These are phyloP conservation scores for Kodamaea anthophila DNA, from an alignment of 1,139 yeast genomes.

Conservation along the genomic window DNA sequence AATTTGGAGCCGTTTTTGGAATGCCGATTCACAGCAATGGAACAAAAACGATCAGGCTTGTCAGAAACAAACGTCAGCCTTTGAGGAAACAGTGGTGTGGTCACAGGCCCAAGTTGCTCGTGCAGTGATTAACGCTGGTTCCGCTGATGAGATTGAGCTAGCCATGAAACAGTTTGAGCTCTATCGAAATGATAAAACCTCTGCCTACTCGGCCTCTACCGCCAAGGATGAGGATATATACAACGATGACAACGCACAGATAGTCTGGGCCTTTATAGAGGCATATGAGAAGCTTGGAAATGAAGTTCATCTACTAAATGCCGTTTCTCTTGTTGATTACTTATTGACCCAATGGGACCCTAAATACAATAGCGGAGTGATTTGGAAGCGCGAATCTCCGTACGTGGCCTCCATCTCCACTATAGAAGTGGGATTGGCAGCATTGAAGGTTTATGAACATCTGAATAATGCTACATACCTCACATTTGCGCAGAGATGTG, in stretches of 20 bases:
- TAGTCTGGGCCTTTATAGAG: slow-evolving; percentile 26
- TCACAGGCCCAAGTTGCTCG: slow-evolving; percentile 11
- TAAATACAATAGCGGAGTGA: slow-evolving; percentile 25
- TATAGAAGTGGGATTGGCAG: slow-evolving; percentile 31
- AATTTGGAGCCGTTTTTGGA: slow-evolving; percentile 21
- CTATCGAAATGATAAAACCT: slow-evolving; percentile 11
- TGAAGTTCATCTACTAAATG: slow-evolving; percentile 13
- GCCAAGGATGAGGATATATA: slow-evolving; percentile 26
- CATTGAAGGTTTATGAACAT: slow-evolving; percentile 20
- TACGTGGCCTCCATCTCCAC: slow-evolving; percentile 34
- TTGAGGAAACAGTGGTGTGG: slow-evolving; percentile 11
- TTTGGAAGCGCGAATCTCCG: slow-evolving; percentile 22
- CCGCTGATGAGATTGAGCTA: slow-evolving; percentile 6
- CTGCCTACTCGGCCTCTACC: slow-evolving; percentile 29
- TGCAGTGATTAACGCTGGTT: slow-evolving; percentile 7
- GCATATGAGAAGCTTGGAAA: slow-evolving; percentile 18
- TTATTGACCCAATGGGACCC: slow-evolving; percentile 16
- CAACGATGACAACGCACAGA: slow-evolving; percentile 32
- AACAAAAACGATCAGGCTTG: slow-evolving; percentile 15
- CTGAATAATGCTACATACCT: slow-evolving; percentile 15
- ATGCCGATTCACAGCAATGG: slow-evolving; percentile 15
- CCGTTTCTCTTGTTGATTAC: slow-evolving; percentile 17
- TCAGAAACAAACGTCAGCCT: slow-evolving; percentile 4
- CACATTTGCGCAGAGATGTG: slow-evolving; percentile 19
- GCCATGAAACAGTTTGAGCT: slow-evolving; percentile 8